Base-by-base conservation (phyloP, 345 rosid species). In the Odontarrhena argentea region DNA sequence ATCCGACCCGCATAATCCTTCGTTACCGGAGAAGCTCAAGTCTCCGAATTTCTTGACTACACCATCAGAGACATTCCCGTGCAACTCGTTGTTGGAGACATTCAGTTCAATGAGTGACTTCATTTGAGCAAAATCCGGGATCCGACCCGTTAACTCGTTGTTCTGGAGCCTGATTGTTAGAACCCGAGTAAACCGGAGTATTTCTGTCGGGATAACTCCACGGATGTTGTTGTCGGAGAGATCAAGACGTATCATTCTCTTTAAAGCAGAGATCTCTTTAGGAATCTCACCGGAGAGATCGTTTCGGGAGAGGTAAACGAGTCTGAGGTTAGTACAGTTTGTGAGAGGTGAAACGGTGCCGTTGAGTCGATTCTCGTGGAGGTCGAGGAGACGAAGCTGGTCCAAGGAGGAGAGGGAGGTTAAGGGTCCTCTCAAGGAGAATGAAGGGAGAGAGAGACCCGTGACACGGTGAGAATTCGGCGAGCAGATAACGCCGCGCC, bases 401-500 rank as follows among this genome's bases (percentile, higher is more conserved):
- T 84, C 78, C 25, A 92, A 88, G 43, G 77, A 60, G 10, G 92
- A 76, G 67, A 92, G 86, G 8, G 93, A 72, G 59, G 63, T 42
- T 9, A 92, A 65, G n/a, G 97, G 88, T 8, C 98, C 98, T 0
- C 98, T 85, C 38, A 89, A 91, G 12, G 83, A 84, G 22, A 79
- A 81, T 0, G 90, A 86, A 5, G 96, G 88, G 9, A 92, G 89
- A 22, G 89, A 73, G 50, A 89, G 88, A 0, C 76, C 76, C 0
- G 75, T 55, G 46, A 86, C 86, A 9, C 89, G 83, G 9, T 53
- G 14, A 25, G 85, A 60, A 26, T 7, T 61, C 15, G 78, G 57
- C 4, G 96, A 92, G 87, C 98, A 92, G 30, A 40, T 40, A 59
- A 92, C 97, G 52, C 98, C 98, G 15, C 26, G 77, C 98, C 98